Percentiles rank a stretch among this genome's conserved stretches.
These are phyloP conservation scores for Chimonanthus praecox DNA, from an alignment of 164 flowering plant species.

Conservation along the genomic window DNA sequence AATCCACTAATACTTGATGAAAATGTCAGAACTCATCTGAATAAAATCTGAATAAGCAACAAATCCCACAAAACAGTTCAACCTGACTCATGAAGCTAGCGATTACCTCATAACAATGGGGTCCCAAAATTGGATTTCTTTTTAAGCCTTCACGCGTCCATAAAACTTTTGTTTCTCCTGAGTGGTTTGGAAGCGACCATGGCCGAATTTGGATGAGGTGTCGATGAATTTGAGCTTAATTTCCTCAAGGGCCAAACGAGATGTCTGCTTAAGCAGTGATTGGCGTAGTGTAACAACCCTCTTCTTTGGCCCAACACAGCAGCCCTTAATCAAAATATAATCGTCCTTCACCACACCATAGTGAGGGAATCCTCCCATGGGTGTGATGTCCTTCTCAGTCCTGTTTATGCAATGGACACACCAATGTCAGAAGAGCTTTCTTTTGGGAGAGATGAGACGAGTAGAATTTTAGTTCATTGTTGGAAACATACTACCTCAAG, in stretches of 20 bases:
- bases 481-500: too few species aligned
- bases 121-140: not conserved
- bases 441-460: too few species aligned
- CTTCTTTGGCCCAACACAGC: constrained; percentile 18
- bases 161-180: constrained; percentile 21
- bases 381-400: constrained; percentile 17
- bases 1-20: too few species aligned
- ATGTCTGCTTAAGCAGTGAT: constrained; percentile 16
- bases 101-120: not conserved
- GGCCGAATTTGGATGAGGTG: constrained; percentile 26
- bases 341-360: constrained; percentile 18
- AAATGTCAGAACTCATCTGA: too few species aligned
- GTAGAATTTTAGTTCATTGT: too few species aligned
- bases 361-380: constrained; percentile 21
- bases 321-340: constrained; percentile 12
- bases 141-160: constrained; percentile 9
- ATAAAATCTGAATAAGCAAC: too few species aligned
- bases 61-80: too few species aligned
- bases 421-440: not conserved
- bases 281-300: constrained; percentile 15
- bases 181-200: constrained; percentile 18
- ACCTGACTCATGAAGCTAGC: too few species aligned
- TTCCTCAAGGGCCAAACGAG: constrained; percentile 48
- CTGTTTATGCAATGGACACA: not conserved
- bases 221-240: constrained; percentile 18